Base-by-base conservation (phyloP, 202 grass and related monocot genomes). In the Panicum hallii region DNA sequence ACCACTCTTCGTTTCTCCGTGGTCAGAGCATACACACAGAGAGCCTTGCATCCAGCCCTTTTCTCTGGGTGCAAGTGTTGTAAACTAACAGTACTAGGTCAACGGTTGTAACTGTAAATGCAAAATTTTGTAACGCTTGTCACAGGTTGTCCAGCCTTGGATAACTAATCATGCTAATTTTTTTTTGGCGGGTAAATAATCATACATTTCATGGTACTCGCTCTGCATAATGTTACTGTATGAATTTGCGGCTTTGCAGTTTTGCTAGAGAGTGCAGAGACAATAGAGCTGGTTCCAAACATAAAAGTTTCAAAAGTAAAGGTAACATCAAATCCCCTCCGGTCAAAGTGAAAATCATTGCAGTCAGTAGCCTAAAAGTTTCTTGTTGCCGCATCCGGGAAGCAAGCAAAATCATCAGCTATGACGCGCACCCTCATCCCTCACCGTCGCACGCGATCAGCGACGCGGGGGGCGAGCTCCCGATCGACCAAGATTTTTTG, bases 31-130 rank as follows among this genome's bases (percentile, higher is more conserved):
- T 60, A 78, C 41, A 77, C 40, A 11, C 44, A 38, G 36, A 38
- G 36, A 38, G 36, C 36, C 36, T 38, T 38, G 36, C 3, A 38
- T 38, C 36, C 36, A 10, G 7, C 68, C 14, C n/a, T 26, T 40
- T 13, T 7, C 47, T 34, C 30, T 47, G 52, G 63, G 4, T 49
- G 50, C 6, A 46, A 32, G 5, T 45, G 5, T 2, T 81, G 69
- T 81, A 74, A 56, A 74, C 36, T 8, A 56, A 5, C 32, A 8
- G 32, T 55, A 47, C 38, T 53, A 81, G 68, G 45, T 64, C 40
- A 38, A 11, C 16, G 6, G 69, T 47, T 54, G 67, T 85, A 78
- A 57, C 26, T 54, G 67, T 85, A 78, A 46, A 70, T 72, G 16
- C 28, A 26, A 50, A 74, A 40, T 80, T 47, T 74, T 79, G 55